These are phyloP conservation scores for Penicillium verrucosum DNA, from an alignment of 2,329 filamentous ascomycete genomes.

Conservation along the genomic window DNA sequence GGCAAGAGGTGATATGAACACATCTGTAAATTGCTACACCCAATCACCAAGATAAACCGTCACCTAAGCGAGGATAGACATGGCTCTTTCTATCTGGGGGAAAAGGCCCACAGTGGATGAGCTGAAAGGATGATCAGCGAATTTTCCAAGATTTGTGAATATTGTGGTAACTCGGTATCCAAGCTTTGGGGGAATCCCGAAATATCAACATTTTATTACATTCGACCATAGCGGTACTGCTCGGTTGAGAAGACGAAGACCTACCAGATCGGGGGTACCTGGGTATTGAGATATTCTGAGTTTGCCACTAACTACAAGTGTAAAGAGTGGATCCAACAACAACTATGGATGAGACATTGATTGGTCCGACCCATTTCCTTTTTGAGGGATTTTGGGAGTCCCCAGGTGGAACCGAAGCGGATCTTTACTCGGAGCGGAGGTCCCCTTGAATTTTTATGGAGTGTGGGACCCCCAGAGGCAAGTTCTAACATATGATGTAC, in stretches of 20 bases:
- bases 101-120: slow-evolving; percentile 6
- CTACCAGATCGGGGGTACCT: background rate
- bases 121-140: background rate
- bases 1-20: background rate
- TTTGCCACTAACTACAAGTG: slow-evolving; percentile 9
- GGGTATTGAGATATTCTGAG: slow-evolving; percentile 3
- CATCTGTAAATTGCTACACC: background rate
- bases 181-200: background rate
- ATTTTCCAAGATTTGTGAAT: background rate
- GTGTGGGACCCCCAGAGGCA: background rate
- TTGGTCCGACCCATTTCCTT: background rate
- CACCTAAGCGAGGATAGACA: slow-evolving; percentile 1
- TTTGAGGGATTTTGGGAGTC: slow-evolving; percentile 18
- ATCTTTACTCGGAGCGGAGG: slow-evolving; percentile 19
- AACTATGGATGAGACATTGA: background rate
- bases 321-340: background rate
- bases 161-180: too few species aligned
- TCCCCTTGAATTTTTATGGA: slow-evolving; percentile 6
- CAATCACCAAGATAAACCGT: background rate
- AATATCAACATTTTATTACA: background rate
- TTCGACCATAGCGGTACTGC: too few species aligned
- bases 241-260: too few species aligned
- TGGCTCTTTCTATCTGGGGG: background rate
- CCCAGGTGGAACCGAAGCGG: slow-evolving; percentile 8
- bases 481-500: background rate